Evolutionary conservation across 2,329 filamentous ascomycete genomes (phyloP), one percentile per base, ranked within the genome.

Genomic region (Colletotrichum zoysiae): DNA sequence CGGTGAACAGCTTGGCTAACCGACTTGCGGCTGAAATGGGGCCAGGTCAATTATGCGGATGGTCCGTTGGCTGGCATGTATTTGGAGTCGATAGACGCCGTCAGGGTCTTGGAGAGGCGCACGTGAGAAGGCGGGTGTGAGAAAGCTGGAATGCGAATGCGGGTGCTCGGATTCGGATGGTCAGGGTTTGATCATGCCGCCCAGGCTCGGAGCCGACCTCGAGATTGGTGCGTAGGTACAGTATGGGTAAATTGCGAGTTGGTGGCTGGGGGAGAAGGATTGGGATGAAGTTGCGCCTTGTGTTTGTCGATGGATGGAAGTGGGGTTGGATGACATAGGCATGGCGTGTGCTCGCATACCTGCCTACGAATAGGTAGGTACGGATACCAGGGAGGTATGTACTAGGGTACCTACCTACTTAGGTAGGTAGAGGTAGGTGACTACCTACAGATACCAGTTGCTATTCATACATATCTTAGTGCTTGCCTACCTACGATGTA

Each of bases 111-210:
- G 38, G 46, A 33, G 26, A 56, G 14, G 33, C 35, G 51, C 69
- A 63, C 65, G 69, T 71, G 65, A 71, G 44, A 50, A 30, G 20
- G 33, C 30, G n/a, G 40, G 42, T 30, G 40, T 48, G 56, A 56
- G 26, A 46, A 14, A 42, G 44, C 46, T n/a, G 14, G 23, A 48
- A 44, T 57, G 50, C 20, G 8, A 26, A 26, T 26, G 42, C 23
- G 5, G 50, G 16, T 57, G 67, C 11, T 67, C 23, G 18, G 40
- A 12, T 38, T 50, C 7, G 23, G 16, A 61, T 30, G 38, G 42
- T 48, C 63, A 44, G 11, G 33, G 35, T 20, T 50, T 11, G 30
- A 20, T 30, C 18, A 35, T 48, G 30, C 26, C 33, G 42, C 46
- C 42, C 7, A 40, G n/a, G 23, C 26, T 70, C 53, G 50, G 6